These are phyloP conservation scores for Boletellus ananiceps DNA, from an alignment of 768 basidiomycete species.

Conservation along the genomic window DNA sequence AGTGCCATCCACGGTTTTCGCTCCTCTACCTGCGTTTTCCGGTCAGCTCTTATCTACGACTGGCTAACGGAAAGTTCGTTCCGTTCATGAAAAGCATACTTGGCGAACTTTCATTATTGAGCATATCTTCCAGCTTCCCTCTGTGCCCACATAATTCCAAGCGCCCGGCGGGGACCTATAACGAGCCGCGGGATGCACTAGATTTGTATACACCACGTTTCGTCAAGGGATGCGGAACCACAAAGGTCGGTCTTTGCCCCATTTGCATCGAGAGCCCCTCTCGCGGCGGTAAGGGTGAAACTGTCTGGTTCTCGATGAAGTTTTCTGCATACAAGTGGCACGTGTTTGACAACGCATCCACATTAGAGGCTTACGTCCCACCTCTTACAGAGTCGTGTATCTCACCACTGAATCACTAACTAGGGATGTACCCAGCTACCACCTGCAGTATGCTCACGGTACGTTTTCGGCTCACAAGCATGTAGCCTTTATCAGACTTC, in stretches of 20 bases:
- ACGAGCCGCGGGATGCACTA: constrained; percentile 52
- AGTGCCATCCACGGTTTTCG: constrained; percentile 46
- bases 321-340: constrained; percentile 81
- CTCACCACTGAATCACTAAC: constrained; percentile 2
- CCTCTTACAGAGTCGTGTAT: constrained; percentile 16
- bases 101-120: neutral
- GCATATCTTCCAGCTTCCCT: constrained; percentile 13
- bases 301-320: constrained; percentile 73
- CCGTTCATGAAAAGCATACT: neutral
- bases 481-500: constrained; percentile 1
- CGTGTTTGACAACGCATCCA: constrained; percentile 19
- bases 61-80: constrained; percentile 38
- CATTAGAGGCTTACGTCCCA: constrained; percentile 2
- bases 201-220: constrained; percentile 81
- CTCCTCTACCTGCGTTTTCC: constrained; percentile 72
- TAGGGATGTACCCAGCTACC: constrained; percentile 49
- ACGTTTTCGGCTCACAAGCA: constrained; percentile 11
- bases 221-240: constrained; percentile 60
- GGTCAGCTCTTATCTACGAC: constrained; percentile 50
- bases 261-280: constrained; percentile 59
- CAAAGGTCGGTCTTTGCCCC: constrained; percentile 75
- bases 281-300: constrained; percentile 61
- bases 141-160: constrained; percentile 14
- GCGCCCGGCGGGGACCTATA: constrained; percentile 44
- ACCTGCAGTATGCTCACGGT: constrained; percentile 82